phyloP scores from a whole-genome alignment of 139 green algal genomes.

The Tetratostichococcus sp. region DNA sequence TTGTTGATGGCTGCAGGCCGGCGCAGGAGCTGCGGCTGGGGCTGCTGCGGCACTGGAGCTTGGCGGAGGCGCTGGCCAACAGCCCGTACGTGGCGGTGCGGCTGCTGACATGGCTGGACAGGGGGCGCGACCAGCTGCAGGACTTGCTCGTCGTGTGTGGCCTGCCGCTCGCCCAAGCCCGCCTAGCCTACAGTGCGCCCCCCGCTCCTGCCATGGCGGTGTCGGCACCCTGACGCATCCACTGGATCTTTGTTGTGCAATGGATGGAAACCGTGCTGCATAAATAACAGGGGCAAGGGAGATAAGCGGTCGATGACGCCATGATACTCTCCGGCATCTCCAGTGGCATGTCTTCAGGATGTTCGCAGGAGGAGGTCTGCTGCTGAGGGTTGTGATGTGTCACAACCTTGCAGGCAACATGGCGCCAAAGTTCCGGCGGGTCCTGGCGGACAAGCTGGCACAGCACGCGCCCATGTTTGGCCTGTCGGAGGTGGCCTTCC shows the following conservation, averaged over 20 bases:
- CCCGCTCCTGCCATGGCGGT: background rate
- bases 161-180: slow-evolving; percentile 50
- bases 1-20: no score
- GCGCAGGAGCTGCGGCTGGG: slow-evolving; percentile 53
- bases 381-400: no score
- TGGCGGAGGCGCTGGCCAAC: slow-evolving; percentile 81
- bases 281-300: no score
- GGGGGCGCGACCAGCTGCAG: slow-evolving; percentile 56
- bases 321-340: no score
- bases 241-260: no score
- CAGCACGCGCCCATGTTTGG: slow-evolving; percentile 35
- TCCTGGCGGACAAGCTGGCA: slow-evolving; percentile 28
- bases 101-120: slow-evolving; percentile 76
- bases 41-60: slow-evolving; percentile 77
- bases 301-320: no score
- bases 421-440: slow-evolving; percentile 27
- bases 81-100: slow-evolving; percentile 71
- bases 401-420: slow-evolving; percentile 38
- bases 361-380: no score
- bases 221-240: no score
- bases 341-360: no score
- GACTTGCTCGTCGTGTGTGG: slow-evolving; percentile 76
- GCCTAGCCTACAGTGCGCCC: slow-evolving; percentile 36
- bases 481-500: slow-evolving; percentile 45
- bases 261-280: no score